These are phyloP conservation scores for Wickerhamomyces rabaulensis DNA, from an alignment of 805 yeast species.

Conservation along the genomic window DNA sequence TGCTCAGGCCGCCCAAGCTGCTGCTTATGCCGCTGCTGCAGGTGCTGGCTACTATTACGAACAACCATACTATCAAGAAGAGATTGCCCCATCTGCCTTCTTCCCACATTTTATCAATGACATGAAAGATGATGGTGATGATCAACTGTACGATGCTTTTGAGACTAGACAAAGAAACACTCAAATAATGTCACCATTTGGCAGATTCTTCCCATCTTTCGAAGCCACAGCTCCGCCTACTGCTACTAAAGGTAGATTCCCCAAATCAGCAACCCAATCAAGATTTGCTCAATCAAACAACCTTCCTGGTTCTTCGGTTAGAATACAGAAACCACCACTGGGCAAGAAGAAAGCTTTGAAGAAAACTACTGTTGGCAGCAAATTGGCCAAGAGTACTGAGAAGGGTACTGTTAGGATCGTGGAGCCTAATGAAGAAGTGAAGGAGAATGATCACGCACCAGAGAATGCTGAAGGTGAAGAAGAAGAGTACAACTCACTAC, in stretches of 20 bases:
- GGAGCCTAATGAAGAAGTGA: neutral
- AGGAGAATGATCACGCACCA: neutral
- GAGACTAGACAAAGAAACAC: conserved; percentile 2
- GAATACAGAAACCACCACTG: neutral
- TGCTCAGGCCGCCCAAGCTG: neutral
- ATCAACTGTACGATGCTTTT: conserved; percentile 9
- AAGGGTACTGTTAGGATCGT: conserved; percentile 2
- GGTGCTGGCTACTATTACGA: neutral
- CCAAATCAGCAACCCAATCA: neutral
- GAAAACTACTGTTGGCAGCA: neutral
- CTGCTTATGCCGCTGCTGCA: neutral
- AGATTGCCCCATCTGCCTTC: conserved; percentile 2
- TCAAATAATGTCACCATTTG: conserved; percentile 17
- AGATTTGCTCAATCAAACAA: neutral
- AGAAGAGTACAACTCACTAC: conserved; percentile 16
- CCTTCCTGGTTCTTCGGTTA: neutral
- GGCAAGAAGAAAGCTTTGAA: neutral
- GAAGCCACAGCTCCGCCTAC: conserved; percentile 25
- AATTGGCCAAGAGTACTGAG: neutral
- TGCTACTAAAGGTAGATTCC: conserved; percentile 9
- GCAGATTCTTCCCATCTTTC: conserved; percentile 22
- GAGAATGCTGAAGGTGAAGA: conserved; percentile 2
- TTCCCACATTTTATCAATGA: conserved; percentile 3
- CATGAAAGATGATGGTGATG: conserved; percentile 8
- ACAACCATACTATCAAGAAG: neutral